phyloP scores from a whole-genome alignment of 768 basidiomycete genomes.

The Mycena polygramma region DNA sequence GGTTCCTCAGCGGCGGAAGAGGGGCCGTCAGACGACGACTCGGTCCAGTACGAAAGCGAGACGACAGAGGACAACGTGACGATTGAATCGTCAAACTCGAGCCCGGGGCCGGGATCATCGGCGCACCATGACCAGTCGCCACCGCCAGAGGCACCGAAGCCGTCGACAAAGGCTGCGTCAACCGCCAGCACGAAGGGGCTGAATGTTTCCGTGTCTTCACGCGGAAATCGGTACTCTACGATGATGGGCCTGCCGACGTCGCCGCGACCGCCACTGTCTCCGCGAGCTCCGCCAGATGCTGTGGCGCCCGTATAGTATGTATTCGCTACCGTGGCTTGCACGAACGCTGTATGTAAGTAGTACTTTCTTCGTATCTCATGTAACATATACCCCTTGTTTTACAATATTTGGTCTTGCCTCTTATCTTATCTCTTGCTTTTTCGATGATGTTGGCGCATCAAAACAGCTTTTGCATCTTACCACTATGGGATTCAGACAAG shows the following conservation, averaged over 20 bases:
- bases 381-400: slow-evolving; percentile 26
- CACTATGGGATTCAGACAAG: slow-evolving; percentile 91
- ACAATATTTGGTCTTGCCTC: slow-evolving; percentile 11
- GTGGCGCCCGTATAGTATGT: slow-evolving; percentile 18
- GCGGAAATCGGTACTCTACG: slow-evolving; percentile 73
- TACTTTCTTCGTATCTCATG: slow-evolving; percentile 2
- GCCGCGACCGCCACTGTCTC: slow-evolving; percentile 61
- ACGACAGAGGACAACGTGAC: slow-evolving; percentile 71
- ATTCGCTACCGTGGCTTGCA: slow-evolving; percentile 3
- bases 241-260: slow-evolving; percentile 67
- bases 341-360: slow-evolving; percentile 20
- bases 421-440: slow-evolving; percentile 16
- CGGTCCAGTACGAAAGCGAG: slow-evolving; percentile 81
- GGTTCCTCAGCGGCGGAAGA: slow-evolving; percentile 66
- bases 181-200: slow-evolving; percentile 80
- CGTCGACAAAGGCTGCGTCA: slow-evolving; percentile 61
- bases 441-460: slow-evolving; percentile 2
- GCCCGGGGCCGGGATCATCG: slow-evolving; percentile 48
- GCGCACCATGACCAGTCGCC: slow-evolving; percentile 37
- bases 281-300: slow-evolving; percentile 39
- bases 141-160: slow-evolving; percentile 57
- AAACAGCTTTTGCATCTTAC: slow-evolving; percentile 5
- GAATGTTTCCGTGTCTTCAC: slow-evolving; percentile 70
- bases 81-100: slow-evolving; percentile 62
- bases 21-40: slow-evolving; percentile 78